Base-by-base conservation (phyloP, 352 stramenopile species). In the Phytophthora idaei region DNA sequence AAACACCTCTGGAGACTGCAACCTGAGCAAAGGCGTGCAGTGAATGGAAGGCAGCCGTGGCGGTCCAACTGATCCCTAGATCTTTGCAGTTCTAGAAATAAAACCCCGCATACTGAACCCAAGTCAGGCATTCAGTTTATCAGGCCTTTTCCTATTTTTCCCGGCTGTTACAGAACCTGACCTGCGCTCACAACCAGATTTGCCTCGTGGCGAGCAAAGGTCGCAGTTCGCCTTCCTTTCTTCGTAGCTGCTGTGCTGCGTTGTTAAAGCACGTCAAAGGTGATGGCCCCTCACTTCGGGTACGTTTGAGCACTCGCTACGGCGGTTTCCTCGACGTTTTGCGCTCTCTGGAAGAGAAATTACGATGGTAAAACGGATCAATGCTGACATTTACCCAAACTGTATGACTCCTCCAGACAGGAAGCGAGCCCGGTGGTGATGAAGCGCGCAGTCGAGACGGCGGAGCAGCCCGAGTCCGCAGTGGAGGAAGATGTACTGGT, bases 211-310 rank as follows among this genome's bases (percentile, higher is more conserved):
- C 15, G 50, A 52, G 46, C 57, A 73, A 67, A 45, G 7, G 41
- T 53, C 39, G 36, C 51, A 4, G 10, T 39, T 9, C 34, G 6
- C 34, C 34, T 39, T 39, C 34, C 2, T 14, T 9, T 39, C 34
- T 34, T 34, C 31, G 21, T 21, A 21, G 21, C 21, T 21, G 21
- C 21, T 21, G 21, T 21, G 0, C 21, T 21, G 21, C 21, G 21
- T 21, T 21, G 0, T 21, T 21, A 21, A 21, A 21, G 21, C 21
- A 12, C 34, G 34, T 10, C 10, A 39, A 39, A 39, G 34, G 7
- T 28, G 8, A 87, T 87, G 78, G 67, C 78, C 28, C 78, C 78
- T 51, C 64, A 84, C 56, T 81, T 81, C 44, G 60, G 66, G 78
- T 87, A 70, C 45, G 57, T 29, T 28, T 52, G 15, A 28, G 5